phyloP scores from a whole-genome alignment of 139 green algal genomes.

The Haematococcus sp. region DNA sequence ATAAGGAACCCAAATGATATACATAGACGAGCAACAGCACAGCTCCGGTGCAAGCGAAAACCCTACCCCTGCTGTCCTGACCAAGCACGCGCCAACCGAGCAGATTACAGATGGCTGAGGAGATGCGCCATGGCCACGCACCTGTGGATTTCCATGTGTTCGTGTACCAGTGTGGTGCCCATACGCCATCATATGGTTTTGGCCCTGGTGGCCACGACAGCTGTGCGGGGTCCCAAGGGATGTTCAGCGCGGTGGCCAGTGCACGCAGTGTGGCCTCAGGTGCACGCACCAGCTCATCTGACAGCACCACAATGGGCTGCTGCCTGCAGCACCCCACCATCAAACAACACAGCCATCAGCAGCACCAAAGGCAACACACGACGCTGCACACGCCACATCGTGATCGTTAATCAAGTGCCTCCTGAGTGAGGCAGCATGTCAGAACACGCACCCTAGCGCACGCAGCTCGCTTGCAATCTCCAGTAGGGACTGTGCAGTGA shows the following conservation, averaged over 20 bases:
- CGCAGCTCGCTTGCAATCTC: conserved; percentile 73
- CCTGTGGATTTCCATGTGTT: conserved; percentile 56
- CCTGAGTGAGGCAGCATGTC: too few species aligned
- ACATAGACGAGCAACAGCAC: too few species aligned
- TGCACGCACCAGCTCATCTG: conserved; percentile 54
- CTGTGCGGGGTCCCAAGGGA: conserved; percentile 54
- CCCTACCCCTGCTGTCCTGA: too few species aligned
- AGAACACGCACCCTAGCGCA: conserved; percentile 44
- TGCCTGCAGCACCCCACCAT: too few species aligned
- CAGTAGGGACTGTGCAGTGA: conserved; percentile 39
- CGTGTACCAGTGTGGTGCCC: conserved; percentile 75
- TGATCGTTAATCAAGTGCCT: too few species aligned
- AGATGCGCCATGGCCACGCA: conserved; percentile 4
- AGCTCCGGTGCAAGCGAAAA: too few species aligned
- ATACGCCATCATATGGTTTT: conserved; percentile 73
- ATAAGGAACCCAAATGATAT: too few species aligned
- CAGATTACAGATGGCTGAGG: too few species aligned
- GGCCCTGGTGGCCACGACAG: conserved; percentile 56
- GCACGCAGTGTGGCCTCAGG: conserved; percentile 57
- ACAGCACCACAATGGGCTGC: conserved; percentile 57
- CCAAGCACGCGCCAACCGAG: too few species aligned
- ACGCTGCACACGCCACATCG: too few species aligned
- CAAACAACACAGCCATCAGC: too few species aligned
- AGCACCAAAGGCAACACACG: too few species aligned
- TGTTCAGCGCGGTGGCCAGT: conserved; percentile 45